Evolutionary conservation across 1,139 yeast species (phyloP).

Genomic region (Yamadazyma membranifaciens): DNA sequence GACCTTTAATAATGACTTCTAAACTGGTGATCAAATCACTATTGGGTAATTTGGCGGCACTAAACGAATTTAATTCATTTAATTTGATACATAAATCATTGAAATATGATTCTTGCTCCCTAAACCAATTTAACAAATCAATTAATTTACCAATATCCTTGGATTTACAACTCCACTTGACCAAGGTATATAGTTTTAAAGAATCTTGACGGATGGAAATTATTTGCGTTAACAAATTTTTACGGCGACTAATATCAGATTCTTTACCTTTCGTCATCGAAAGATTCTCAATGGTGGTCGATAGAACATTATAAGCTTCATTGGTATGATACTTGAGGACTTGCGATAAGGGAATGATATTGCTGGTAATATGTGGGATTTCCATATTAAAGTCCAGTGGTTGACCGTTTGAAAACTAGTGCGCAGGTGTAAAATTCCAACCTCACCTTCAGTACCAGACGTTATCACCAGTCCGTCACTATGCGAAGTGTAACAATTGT

Average conservation of each 20-base stretch:
- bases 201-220: conserved; percentile 77
- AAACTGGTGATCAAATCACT: conserved; percentile 85
- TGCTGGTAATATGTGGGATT: conserved; percentile 72
- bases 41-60: conserved; percentile 87
- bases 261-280: conserved; percentile 37
- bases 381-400: conserved; percentile 1
- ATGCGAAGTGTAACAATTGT: too few species aligned
- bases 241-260: conserved; percentile 63
- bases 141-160: conserved; percentile 71
- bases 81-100: conserved; percentile 56
- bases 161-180: conserved; percentile 81
- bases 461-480: too few species aligned
- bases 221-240: conserved; percentile 63
- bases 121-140: conserved; percentile 83
- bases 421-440: too few species aligned
- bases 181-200: conserved; percentile 75
- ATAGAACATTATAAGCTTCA: conserved; percentile 64
- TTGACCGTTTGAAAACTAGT: too few species aligned
- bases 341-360: conserved; percentile 62
- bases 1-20: conserved; percentile 76
- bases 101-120: conserved; percentile 69
- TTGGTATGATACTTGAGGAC: conserved; percentile 60
- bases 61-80: conserved; percentile 58
- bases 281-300: conserved; percentile 59
- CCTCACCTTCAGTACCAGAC: too few species aligned